These are phyloP conservation scores for Aegle marmelos DNA, from an alignment of 345 rosid species.

Conservation along the genomic window DNA sequence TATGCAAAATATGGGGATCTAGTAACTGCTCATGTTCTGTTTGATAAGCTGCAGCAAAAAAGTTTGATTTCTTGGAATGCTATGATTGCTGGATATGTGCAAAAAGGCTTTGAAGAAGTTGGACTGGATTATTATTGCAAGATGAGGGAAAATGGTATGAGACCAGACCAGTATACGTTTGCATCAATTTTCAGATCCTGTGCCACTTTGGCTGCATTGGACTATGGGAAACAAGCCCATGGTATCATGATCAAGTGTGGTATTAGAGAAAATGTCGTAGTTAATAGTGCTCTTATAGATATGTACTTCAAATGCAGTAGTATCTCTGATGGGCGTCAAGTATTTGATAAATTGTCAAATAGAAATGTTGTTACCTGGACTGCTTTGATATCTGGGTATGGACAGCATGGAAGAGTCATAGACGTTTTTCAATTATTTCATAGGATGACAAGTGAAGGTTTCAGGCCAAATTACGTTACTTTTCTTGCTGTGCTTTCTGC, in stretches of 20 bases:
- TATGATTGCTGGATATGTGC: conserved; percentile 58
- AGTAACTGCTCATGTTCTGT: conserved; percentile 37
- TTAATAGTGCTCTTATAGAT: conserved; percentile 60
- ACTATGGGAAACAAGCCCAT: conserved; percentile 59
- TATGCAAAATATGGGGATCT: conserved; percentile 56
- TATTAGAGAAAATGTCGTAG: conserved; percentile 50
- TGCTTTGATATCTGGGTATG: conserved; percentile 66
- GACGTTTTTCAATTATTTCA: conserved; percentile 62
- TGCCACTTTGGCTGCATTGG: conserved; percentile 55
- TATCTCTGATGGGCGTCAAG: conserved; percentile 44
- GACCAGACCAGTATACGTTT: conserved; percentile 65
- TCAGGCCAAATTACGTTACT: conserved; percentile 60
- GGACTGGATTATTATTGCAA: conserved; percentile 46
- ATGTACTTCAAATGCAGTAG: conserved; percentile 79
- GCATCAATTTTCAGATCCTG: conserved; percentile 69
- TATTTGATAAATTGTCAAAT: conserved; percentile 34
- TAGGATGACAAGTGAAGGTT: conserved; percentile 56
- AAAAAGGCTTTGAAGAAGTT: conserved; percentile 41
- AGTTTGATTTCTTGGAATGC: conserved; percentile 56
- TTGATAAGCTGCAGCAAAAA: conserved; percentile 25
- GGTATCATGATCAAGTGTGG: conserved; percentile 48
- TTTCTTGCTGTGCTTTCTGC: conserved; percentile 70
- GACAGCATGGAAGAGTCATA: conserved; percentile 54
- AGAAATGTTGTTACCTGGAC: conserved; percentile 71
- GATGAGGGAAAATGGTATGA: conserved; percentile 44